Percentiles rank a stretch among this genome's conserved stretches.
phyloP scores from a whole-genome alignment of 169 alveolate genomes.

The Nephromyces sp. region DNA sequence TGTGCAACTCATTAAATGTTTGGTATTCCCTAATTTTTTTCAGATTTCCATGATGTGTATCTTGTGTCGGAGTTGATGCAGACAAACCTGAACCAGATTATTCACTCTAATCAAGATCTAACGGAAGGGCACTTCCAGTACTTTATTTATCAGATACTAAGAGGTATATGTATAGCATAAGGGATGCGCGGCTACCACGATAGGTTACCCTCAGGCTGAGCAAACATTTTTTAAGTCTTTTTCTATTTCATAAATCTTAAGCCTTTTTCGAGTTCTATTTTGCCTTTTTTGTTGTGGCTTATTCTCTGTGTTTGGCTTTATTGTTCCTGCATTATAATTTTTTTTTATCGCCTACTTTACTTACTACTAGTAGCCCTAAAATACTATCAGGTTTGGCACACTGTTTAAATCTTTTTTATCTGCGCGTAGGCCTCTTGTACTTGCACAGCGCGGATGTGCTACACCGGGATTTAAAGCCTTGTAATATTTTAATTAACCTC shows the following conservation, averaged over 20 bases:
- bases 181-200: too few species aligned
- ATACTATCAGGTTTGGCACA: too few species aligned
- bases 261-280: too few species aligned
- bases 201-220: too few species aligned
- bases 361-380: too few species aligned
- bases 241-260: too few species aligned
- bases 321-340: too few species aligned
- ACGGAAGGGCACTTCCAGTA: slow-evolving; percentile 81
- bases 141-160: slow-evolving; percentile 61
- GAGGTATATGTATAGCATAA: slow-evolving; percentile 4
- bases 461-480: slow-evolving; percentile 97
- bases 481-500: slow-evolving; percentile 89
- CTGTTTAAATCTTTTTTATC: background rate
- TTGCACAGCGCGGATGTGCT: slow-evolving; percentile 87
- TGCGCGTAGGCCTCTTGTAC: slow-evolving; percentile 33
- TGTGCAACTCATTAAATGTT: background rate
- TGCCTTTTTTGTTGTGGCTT: too few species aligned
- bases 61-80: slow-evolving; percentile 75
- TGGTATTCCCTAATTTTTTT: background rate
- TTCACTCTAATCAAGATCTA: slow-evolving; percentile 73
- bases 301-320: too few species aligned
- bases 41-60: slow-evolving; percentile 16
- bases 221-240: too few species aligned
- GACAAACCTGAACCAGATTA: slow-evolving; percentile 79
- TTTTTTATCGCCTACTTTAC: too few species aligned